Evolutionary conservation across 192 early-diverging fungal genomes (phyloP).

Genomic region (Coemansia sp.): DNA sequence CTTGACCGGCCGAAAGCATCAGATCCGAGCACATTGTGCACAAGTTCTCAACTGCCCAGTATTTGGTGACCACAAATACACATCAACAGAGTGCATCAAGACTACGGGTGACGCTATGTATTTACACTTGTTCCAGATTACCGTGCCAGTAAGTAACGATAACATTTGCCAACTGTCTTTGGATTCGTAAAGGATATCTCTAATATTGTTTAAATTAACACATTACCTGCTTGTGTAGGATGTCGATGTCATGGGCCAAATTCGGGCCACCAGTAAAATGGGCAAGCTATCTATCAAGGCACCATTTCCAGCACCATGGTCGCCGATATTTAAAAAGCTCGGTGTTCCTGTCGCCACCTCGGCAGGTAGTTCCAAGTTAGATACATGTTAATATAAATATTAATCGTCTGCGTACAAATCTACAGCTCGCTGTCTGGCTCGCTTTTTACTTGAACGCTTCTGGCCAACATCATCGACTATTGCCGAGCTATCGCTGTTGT

Average conservation of each 20-base stretch:
- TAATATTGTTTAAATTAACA: no score
- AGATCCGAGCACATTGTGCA: slow-evolving; percentile 46
- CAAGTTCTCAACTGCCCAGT: slow-evolving; percentile 37
- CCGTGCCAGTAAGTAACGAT: slow-evolving; percentile 20
- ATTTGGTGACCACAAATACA: slow-evolving; percentile 36
- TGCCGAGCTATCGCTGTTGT: no score
- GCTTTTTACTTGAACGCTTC: slow-evolving; percentile 13
- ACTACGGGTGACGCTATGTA: slow-evolving; percentile 10
- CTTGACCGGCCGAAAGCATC: slow-evolving; percentile 46
- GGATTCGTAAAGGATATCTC: no score
- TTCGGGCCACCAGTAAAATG: neutral
- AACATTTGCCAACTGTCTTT: neutral
- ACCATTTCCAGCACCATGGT: slow-evolving; percentile 40
- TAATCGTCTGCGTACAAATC: slow-evolving; percentile 24
- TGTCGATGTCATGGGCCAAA: slow-evolving; percentile 6
- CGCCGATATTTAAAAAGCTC: slow-evolving; percentile 23
- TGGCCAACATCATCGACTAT: neutral
- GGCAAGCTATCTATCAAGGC: slow-evolving; percentile 21
- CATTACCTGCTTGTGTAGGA: slow-evolving; percentile 1
- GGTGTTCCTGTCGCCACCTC: slow-evolving; percentile 8
- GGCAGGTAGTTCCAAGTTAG: neutral
- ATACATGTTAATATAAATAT: neutral
- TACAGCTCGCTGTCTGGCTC: slow-evolving; percentile 9
- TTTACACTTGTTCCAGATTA: slow-evolving; percentile 27
- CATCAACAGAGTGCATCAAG: neutral